Base-by-base conservation (phyloP, 2,329 filamentous ascomycete species). In the Sporothrix protearum region DNA sequence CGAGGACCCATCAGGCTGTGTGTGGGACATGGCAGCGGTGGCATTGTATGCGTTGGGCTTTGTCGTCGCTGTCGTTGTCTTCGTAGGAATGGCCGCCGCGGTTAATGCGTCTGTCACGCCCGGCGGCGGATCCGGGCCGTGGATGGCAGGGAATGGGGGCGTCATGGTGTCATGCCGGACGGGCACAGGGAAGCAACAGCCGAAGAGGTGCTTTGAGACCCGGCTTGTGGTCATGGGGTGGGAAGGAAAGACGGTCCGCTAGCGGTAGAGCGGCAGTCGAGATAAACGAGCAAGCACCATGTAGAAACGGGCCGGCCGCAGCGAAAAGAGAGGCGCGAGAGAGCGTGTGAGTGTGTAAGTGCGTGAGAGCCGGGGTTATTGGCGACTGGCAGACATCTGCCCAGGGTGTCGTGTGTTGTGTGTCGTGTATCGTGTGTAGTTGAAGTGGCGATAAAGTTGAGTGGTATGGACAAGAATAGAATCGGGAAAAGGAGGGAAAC, bases 161-260 rank as follows among this genome's bases (percentile, higher is more conserved):
- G 68, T 55, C 72, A 73, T 72, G 22, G 63, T 70, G 45, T 57
- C 70, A 73, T 72, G n/a, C 72, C 68, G 70, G 63, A 33, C 7
- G 19, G 59, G 70, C 55, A 42, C 7, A 25, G 59, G 72, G 12
- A 71, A 70, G 70, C 67, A 73, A 51, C 72, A 71, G 63, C 70
- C 33, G 28, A 73, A 64, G 14, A 71, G 59, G 33, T 70, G n/a
- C 28, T 59, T 61, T 7, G 68, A 68, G 28, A 68, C 49, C 8
- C 30, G 51, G 30, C 25, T 14, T 39, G 28, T 51, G 63, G 63
- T 68, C 39, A 39, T 47, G 33, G 36, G 61, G 16, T 19, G 30
- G 4, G 9, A 25, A 30, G 12, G 16, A 42, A 39, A 10, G 47
- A n/a, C 16, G 25, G 28, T 66, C 22, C 59, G 59, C 59, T 42